Conservation (phyloP, 1,284 basidiomycete genomes). For the Coriolopsis trogii region DNA sequence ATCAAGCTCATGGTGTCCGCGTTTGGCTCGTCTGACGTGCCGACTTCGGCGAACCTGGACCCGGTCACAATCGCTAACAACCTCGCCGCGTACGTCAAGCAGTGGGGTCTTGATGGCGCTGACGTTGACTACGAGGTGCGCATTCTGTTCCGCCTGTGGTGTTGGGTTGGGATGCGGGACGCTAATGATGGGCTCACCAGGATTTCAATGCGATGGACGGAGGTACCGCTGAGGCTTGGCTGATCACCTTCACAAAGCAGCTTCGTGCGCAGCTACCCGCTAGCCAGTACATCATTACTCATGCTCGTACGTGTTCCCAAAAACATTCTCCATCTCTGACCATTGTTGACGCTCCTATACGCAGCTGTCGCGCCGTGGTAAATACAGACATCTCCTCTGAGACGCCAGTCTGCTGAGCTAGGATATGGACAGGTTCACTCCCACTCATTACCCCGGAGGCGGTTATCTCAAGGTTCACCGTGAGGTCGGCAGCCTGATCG, state of each 20-base stretch:
- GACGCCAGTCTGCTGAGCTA: background rate
- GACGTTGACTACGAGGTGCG: conserved; percentile 60
- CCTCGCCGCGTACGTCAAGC: conserved; percentile 50
- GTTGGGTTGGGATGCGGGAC: background rate
- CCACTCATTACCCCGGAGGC: conserved; percentile 53
- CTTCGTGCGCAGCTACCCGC: conserved; percentile 37
- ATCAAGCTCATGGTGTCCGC: conserved; percentile 51
- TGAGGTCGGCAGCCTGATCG: conserved; percentile 51
- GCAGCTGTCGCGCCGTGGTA: conserved; percentile 57
- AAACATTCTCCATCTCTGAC: background rate
- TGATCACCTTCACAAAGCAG: conserved; percentile 46
- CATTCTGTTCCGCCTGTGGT: background rate
- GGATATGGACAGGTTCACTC: conserved; percentile 47
- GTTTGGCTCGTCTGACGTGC: conserved; percentile 54
- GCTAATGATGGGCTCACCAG: conserved; percentile 29
- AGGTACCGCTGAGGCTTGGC: conserved; percentile 44
- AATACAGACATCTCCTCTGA: background rate
- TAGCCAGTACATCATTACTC: conserved; percentile 39
- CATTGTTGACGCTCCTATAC: background rate
- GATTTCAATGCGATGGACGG: conserved; percentile 50
- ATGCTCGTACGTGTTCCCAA: conserved; percentile 35
- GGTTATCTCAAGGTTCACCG: conserved; percentile 63
- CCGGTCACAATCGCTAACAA: conserved; percentile 45
- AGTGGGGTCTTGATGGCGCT: conserved; percentile 54
- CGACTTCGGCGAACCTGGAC: conserved; percentile 46